Conservation (phyloP, 2,329 filamentous ascomycete species). For the Penicillium psychrosexuale region DNA sequence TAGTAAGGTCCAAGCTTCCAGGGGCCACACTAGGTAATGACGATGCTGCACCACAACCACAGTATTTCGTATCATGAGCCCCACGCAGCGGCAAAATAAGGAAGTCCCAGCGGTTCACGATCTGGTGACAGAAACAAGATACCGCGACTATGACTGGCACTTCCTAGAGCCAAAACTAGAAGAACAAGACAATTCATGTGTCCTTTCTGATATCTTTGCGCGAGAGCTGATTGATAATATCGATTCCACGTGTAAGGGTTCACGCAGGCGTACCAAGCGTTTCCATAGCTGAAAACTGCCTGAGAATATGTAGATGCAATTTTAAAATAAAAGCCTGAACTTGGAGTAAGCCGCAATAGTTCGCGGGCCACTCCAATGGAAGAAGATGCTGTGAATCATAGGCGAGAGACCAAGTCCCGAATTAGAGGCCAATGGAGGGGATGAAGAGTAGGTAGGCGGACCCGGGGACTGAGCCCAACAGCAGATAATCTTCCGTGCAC, state of each 20-base stretch:
- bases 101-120: constrained; percentile 69
- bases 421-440: constrained; percentile 79
- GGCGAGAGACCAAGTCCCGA: constrained; percentile 68
- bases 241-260: constrained; percentile 77
- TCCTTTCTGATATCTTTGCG: constrained; percentile 72
- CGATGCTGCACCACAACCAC: constrained; percentile 72
- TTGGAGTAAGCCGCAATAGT: constrained; percentile 59
- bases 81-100: constrained; percentile 81
- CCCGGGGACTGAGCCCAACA: constrained; percentile 70
- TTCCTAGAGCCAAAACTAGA: constrained; percentile 71
- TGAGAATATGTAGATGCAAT: constrained; percentile 73
- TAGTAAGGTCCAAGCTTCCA: constrained; percentile 79
- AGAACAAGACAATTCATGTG: constrained; percentile 80
- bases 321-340: constrained; percentile 66
- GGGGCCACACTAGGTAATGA: constrained; percentile 76
- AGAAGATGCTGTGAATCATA: constrained; percentile 80
- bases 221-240: constrained; percentile 71
- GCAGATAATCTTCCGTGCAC: constrained; percentile 48
- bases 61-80: constrained; percentile 72
- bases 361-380: constrained; percentile 75
- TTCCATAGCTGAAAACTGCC: constrained; percentile 76
- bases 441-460: constrained; percentile 53
- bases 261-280: constrained; percentile 82
- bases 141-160: constrained; percentile 71
- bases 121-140: constrained; percentile 68